A percentile compares a stretch with the other conserved stretches of the same genome.
phyloP scores from a whole-genome alignment of 148 eudicot species.

The Fallopia convolvulus region DNA sequence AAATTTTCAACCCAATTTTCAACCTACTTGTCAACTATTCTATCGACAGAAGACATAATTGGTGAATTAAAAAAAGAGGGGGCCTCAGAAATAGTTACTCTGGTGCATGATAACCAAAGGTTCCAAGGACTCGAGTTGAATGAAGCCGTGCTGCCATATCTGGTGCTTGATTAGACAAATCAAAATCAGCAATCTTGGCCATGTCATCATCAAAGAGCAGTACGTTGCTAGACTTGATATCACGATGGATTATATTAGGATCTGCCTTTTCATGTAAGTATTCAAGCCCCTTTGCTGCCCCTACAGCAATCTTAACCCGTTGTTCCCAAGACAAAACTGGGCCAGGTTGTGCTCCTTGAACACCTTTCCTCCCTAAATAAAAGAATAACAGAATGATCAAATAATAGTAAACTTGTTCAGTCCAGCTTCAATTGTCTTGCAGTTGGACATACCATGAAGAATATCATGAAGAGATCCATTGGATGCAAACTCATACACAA shows the following conservation, averaged over 20 bases:
- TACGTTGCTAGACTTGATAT: constrained; percentile 81
- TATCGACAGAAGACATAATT: background rate
- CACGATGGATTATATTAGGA: constrained; percentile 64
- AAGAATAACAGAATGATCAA: constrained; percentile 1
- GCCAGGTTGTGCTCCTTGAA: constrained; percentile 91
- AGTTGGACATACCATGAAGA: constrained; percentile 51
- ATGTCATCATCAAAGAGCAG: constrained; percentile 70
- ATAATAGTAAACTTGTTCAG: background rate
- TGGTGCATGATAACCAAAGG: constrained; percentile 93
- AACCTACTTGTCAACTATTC: background rate
- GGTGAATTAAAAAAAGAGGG: background rate
- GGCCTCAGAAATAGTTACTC: constrained; percentile 40
- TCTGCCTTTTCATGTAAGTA: constrained; percentile 78
- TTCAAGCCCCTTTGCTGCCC: constrained; percentile 82
- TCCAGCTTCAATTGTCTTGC: background rate
- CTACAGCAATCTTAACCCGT: constrained; percentile 77
- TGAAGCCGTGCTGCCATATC: constrained; percentile 93
- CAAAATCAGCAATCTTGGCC: constrained; percentile 84
- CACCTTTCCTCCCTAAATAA: constrained; percentile 67
- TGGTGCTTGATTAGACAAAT: constrained; percentile 79
- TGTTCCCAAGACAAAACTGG: constrained; percentile 74
- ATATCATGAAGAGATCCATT: constrained; percentile 83
- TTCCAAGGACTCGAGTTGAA: constrained; percentile 82
- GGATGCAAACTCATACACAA: constrained; percentile 84
- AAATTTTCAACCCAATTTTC: background rate